Conservation (phyloP, 2,329 filamentous ascomycete genomes). For the Ophioceras dolichostomum region DNA sequence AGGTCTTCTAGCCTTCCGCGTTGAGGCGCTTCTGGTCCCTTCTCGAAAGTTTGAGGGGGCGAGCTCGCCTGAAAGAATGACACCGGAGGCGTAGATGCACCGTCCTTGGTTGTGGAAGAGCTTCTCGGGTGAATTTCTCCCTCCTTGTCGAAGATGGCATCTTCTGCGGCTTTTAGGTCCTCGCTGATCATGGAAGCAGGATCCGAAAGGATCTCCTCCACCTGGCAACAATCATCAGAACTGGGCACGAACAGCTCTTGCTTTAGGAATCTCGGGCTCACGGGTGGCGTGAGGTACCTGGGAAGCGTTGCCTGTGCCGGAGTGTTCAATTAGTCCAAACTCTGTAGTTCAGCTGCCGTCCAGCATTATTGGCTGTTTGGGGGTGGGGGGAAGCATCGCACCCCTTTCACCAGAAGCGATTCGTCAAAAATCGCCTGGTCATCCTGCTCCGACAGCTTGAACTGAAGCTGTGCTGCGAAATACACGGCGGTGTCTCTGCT, state of each 20-base stretch:
- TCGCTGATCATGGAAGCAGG: constrained; percentile 6
- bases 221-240: background rate
- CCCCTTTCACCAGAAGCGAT: background rate
- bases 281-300: constrained; percentile 2
- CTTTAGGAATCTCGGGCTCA: background rate
- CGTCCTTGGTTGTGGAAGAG: background rate
- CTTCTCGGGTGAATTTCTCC: background rate
- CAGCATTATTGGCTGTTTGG: background rate
- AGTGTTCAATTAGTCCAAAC: background rate
- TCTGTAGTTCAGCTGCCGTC: too few species aligned
- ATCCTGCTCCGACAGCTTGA: background rate
- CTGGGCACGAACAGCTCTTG: background rate
- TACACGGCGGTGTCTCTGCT: background rate
- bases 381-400: background rate
- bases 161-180: constrained; percentile 1
- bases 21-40: too few species aligned
- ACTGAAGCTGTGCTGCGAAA: background rate
- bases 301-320: background rate
- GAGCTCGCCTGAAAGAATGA: too few species aligned
- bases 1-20: background rate
- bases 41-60: too few species aligned
- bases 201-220: constrained; percentile 7
- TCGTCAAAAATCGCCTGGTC: background rate
- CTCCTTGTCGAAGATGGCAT: background rate
- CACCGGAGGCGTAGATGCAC: too few species aligned